phyloP scores from a whole-genome alignment of 1,139 yeast genomes.

The Saccharomyces pastorianus region DNA sequence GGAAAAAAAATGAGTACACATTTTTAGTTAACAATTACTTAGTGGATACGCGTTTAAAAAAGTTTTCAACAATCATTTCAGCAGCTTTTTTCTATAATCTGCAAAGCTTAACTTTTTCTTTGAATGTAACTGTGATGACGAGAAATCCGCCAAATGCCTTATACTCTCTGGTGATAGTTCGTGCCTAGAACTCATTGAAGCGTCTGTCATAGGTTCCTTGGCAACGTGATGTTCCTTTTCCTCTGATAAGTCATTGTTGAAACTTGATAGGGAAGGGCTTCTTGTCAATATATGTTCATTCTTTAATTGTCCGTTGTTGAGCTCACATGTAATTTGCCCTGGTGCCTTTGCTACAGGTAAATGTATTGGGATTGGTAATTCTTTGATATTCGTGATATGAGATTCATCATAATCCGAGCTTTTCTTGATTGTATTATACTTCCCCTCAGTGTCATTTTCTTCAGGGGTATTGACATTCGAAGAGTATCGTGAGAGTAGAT shows the following conservation, averaged over 20 bases:
- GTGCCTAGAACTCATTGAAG: slow-evolving; percentile 5
- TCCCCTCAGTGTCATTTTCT: not conserved
- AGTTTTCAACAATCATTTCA: slow-evolving; percentile 17
- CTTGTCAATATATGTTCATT: not conserved
- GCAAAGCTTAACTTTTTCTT: slow-evolving; percentile 72
- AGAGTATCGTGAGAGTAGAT: slow-evolving; percentile 7
- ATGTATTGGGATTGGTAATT: slow-evolving; percentile 28
- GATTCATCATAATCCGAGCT: slow-evolving; percentile 25
- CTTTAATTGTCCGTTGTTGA: not conserved
- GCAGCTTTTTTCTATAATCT: slow-evolving; percentile 68
- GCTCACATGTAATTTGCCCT: not conserved
- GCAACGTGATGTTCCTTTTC: slow-evolving; percentile 6
- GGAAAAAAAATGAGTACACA: not conserved
- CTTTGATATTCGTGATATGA: slow-evolving; percentile 15
- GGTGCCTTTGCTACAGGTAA: slow-evolving; percentile 10
- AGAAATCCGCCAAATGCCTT: slow-evolving; percentile 2
- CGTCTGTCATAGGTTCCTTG: not conserved
- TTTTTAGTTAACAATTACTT: too few species aligned
- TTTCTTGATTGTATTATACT: not conserved
- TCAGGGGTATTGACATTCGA: not conserved
- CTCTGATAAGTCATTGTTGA: not conserved
- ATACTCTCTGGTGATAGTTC: slow-evolving; percentile 1
- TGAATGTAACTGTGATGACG: not conserved
- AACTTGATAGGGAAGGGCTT: not conserved
- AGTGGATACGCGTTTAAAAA: too few species aligned